Evolutionary conservation across 345 rosid species (phyloP).

Genomic region (Rhodomyrtus tomentosa): DNA sequence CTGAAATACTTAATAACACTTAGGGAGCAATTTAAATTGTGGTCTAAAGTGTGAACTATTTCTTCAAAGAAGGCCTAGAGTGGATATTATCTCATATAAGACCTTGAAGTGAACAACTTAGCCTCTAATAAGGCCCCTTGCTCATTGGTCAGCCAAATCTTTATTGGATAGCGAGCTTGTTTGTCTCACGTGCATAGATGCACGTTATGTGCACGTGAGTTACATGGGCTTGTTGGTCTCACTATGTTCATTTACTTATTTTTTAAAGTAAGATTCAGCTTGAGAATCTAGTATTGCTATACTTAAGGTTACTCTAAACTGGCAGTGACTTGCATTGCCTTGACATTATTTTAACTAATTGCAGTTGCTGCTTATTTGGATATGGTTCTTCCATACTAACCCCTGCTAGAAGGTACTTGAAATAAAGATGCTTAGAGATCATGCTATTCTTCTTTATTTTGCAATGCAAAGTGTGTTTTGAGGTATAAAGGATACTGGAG

Average conservation of each 20-base stretch:
- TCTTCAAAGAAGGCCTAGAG: no score
- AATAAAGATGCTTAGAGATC: slow-evolving; percentile 64
- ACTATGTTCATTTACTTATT: neutral
- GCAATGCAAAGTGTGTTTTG: slow-evolving; percentile 93
- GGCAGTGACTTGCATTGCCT: neutral
- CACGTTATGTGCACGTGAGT: neutral
- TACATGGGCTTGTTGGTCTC: neutral
- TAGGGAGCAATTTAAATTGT: no score
- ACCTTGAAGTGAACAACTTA: no score
- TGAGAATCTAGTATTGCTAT: neutral
- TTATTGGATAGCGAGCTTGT: no score
- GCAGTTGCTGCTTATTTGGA: neutral
- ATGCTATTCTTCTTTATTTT: slow-evolving; percentile 76
- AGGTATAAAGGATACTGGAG: slow-evolving; percentile 84
- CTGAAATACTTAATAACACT: no score
- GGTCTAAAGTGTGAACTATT: no score
- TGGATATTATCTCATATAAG: no score
- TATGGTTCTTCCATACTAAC: slow-evolving; percentile 56
- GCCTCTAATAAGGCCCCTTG: no score
- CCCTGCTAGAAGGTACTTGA: slow-evolving; percentile 67
- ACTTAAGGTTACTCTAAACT: neutral
- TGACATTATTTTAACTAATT: neutral
- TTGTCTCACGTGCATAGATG: neutral
- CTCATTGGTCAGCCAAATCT: no score
- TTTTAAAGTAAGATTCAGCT: neutral